A percentile compares a stretch with the other conserved stretches of the same genome.
Evolutionary conservation across 495 filamentous ascomycete genomes (phyloP).

Genomic region (Aspergillus diversus): DNA sequence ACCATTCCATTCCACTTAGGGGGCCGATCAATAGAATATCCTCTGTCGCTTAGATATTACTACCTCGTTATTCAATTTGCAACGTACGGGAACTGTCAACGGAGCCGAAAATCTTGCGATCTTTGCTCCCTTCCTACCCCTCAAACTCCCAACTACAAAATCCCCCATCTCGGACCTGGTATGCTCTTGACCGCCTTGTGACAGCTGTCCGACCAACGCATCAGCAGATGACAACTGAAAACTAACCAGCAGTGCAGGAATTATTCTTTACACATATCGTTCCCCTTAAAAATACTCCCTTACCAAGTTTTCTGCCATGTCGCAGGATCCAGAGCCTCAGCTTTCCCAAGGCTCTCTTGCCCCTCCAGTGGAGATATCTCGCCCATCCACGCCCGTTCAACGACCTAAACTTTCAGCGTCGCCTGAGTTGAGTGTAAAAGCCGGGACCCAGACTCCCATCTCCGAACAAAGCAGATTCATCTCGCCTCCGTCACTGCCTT

Average conservation of each 20-base stretch:
- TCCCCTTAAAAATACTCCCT: slow-evolving; percentile 8
- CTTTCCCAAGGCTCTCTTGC: slow-evolving; percentile 43
- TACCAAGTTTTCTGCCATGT: slow-evolving; percentile 36
- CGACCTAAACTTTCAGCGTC: slow-evolving; percentile 47
- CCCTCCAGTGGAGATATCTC: slow-evolving; percentile 44
- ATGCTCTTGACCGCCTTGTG: slow-evolving; percentile 33
- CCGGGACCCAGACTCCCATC: slow-evolving; percentile 34
- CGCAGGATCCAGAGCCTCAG: slow-evolving; percentile 34
- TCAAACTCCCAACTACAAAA: neutral
- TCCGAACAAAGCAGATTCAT: slow-evolving; percentile 39
- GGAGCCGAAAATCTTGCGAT: slow-evolving; percentile 1
- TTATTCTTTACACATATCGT: slow-evolving; percentile 27
- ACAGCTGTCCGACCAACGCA: slow-evolving; percentile 21
- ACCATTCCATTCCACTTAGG: neutral
- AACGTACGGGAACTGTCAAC: neutral
- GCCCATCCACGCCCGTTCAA: slow-evolving; percentile 40
- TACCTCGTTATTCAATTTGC: neutral
- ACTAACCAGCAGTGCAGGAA: slow-evolving; percentile 30
- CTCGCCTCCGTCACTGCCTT: slow-evolving; percentile 45
- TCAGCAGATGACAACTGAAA: slow-evolving; percentile 2
- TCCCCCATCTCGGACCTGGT: slow-evolving; percentile 26
- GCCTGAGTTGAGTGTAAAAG: slow-evolving; percentile 39
- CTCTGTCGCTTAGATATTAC: neutral
- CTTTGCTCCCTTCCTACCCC: slow-evolving; percentile 2
- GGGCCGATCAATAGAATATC: neutral